phyloP scores from a whole-genome alignment of 306 rosid genomes.

The Potentilla sterilis region DNA sequence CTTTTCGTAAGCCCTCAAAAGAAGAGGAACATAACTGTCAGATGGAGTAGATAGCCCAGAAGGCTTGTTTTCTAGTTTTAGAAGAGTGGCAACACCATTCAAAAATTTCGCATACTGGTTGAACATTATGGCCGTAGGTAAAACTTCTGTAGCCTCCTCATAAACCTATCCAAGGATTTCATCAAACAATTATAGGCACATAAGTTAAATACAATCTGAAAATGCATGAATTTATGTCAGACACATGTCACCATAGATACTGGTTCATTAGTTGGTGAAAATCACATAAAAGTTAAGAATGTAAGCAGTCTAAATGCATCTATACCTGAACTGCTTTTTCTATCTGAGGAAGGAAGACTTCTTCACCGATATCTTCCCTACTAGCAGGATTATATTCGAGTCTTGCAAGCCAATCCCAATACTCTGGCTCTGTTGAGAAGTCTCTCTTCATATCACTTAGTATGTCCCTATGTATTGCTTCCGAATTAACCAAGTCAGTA shows the following conservation, averaged over 20 bases:
- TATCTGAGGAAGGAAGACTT: slow-evolving; percentile 34
- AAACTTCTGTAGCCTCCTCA: slow-evolving; percentile 68
- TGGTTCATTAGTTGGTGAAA: background rate
- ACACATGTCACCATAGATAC: background rate
- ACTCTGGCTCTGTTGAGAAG: slow-evolving; percentile 63
- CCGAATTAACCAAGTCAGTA: slow-evolving; percentile 55
- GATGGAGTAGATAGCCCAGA: slow-evolving; percentile 28
- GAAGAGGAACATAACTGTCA: slow-evolving; percentile 27
- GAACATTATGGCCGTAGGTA: slow-evolving; percentile 30
- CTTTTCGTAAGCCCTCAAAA: slow-evolving; percentile 62
- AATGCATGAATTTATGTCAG: slow-evolving; percentile 1
- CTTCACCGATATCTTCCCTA: slow-evolving; percentile 38
- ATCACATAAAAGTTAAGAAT: background rate
- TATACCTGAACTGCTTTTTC: slow-evolving; percentile 75
- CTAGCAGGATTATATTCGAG: slow-evolving; percentile 45
- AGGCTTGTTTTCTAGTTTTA: slow-evolving; percentile 36
- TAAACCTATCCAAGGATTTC: slow-evolving; percentile 49
- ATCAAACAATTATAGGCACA: slow-evolving; percentile 21
- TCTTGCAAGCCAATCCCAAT: slow-evolving; percentile 93
- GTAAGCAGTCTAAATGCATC: background rate
- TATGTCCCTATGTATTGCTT: slow-evolving; percentile 59
- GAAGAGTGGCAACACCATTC: slow-evolving; percentile 37
- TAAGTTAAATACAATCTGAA: background rate
- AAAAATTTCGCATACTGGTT: slow-evolving; percentile 50
- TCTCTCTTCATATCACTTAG: slow-evolving; percentile 65